Evolutionary conservation across 805 yeast species (phyloP), one percentile per base, ranked within the genome.

Genomic region (Babjeviella inositovora): DNA sequence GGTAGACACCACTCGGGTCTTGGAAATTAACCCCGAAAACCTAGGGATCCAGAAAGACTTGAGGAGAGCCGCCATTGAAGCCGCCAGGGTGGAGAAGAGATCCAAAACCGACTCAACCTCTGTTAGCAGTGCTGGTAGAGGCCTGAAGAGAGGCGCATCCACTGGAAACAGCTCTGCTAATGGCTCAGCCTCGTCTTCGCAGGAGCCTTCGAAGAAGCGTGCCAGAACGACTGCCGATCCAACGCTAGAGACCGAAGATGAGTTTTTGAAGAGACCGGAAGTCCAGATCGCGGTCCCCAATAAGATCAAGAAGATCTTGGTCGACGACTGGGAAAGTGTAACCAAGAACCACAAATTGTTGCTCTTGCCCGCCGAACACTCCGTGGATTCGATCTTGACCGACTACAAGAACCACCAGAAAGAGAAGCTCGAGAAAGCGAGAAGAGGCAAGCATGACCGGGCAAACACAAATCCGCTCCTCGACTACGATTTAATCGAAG

Each of bases 271-370:
- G 26, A 43, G 52, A 23, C 42, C 54, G 20, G 76, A 75, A 34
- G 57, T 81, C 11, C 43, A 51, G 21, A 35, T 81, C 9, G 49
- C 51, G 8, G 63, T 85, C 6, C 79, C 87, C 2, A 69, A 70
- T 23, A 48, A 57, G 15, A 52, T 87, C 27, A 85, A 84, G 43
- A 52, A 74, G 5, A 37, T 71, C 3, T 50, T 87, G 18, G 93
- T 85, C 1, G 84, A 81, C 43, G 97, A 87, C 51, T 87, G 97
- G 98, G 95, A 87, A 45, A 58, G 57, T 33, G 62, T 87, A 16
- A 84, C 97, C 1, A 79, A 77, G 35, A 79, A 82, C 34, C 73
- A 74, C 24, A 69, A 71, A 41, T 45, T 82, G 20, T 64, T 80
- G 3, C 48, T 61, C 13, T 43, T 85, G 19, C 95, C 95, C 1